Evolutionary conservation across 2,329 filamentous ascomycete genomes (phyloP).

Genomic region (Penicillium sp.): DNA sequence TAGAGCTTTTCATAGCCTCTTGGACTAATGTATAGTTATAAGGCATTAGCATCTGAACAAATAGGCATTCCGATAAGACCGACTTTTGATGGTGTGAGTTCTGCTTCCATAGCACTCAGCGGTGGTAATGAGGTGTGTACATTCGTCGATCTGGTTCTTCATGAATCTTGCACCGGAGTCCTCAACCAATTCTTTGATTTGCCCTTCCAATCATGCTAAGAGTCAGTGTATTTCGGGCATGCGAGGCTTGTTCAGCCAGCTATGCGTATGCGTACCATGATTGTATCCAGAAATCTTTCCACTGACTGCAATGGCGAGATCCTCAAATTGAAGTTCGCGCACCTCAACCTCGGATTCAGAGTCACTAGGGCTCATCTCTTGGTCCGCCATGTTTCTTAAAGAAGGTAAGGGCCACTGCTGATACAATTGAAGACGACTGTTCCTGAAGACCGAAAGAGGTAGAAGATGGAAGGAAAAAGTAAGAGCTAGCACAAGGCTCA

Average conservation of each 20-base stretch:
- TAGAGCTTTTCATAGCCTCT: not conserved
- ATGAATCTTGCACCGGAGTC: conserved; percentile 12
- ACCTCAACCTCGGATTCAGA: no score
- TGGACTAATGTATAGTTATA: no score
- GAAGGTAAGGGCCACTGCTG: no score
- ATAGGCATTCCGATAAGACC: not conserved
- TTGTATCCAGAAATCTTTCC: not conserved
- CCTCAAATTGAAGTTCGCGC: no score
- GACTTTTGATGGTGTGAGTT: not conserved
- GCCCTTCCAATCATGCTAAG: not conserved
- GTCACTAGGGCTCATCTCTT: no score
- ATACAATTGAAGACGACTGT: no score
- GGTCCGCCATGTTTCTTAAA: no score
- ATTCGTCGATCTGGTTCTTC: conserved; percentile 4
- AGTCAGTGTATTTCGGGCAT: not conserved
- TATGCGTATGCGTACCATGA: not conserved
- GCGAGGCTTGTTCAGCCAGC: no score
- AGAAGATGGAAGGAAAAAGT: no score
- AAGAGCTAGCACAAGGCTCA: no score
- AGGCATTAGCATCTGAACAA: not conserved
- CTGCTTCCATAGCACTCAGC: not conserved
- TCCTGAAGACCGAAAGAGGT: no score
- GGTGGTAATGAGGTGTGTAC: conserved; percentile 7
- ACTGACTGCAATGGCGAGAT: not conserved
- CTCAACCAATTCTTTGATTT: not conserved